Evolutionary conservation across 2,329 filamentous ascomycete species (phyloP), one percentile per base, ranked within the genome.

Genomic region (Didymella pomorum): DNA sequence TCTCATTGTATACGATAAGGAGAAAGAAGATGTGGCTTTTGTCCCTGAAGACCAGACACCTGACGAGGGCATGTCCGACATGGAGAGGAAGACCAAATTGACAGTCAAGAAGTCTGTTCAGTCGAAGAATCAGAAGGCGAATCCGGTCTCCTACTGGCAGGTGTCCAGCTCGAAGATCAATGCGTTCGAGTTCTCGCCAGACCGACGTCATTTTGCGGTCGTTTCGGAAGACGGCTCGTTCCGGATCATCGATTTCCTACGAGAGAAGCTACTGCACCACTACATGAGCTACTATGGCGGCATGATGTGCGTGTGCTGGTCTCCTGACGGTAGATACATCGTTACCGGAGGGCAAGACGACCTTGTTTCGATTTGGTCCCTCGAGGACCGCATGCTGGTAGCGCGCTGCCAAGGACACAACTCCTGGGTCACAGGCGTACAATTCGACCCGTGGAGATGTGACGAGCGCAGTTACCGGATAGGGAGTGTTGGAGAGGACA

Each of bases 331-430:
- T 50, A 94, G 96, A 74, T 99, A 98, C 76, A 88, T 99, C 50
- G 83, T 99, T 18, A 97, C 95, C 0, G 95, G 95, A 51, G 93
- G 95, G 4, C 94, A 98, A 78, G 95, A 99, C 75, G 95, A 99
- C 74, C 82, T 98, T 10, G 90, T 99, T 12, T 96, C 93, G 0
- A 97, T 99, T 67, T 99, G 95, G 95, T 95, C 89, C 16, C 83
- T 97, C 35, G 85, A 88, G 39, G 95, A 98, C 70, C 88, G 87
- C 44, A 86, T 88, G 52, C 87, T 99, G 48, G 89, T 99, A 48
- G 95, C 94, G 18, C 87, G 95, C 62, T 98, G 95, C 74, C 92
- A 96, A 71, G 95, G 95, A 3, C 95, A 99, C 78, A 90, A 96
- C 64, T 97, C 93, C 4, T 99, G 93, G 93, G 93, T 99, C 0